Evolutionary conservation across 768 basidiomycete genomes (phyloP).

Genomic region (Lepiota venenata): DNA sequence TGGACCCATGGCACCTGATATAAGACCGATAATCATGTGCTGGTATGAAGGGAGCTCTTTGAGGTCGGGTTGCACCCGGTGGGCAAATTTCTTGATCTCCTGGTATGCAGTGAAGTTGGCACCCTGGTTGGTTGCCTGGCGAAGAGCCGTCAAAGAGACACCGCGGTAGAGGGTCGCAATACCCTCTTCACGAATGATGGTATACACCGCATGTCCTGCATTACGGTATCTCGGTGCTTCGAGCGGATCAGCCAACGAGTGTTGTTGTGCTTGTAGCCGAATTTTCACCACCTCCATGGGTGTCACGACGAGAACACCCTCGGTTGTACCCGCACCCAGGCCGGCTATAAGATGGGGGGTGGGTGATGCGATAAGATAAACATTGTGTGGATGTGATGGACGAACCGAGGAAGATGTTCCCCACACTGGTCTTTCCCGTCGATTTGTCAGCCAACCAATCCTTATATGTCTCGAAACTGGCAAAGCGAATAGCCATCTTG

Average conservation of each 20-base stretch:
- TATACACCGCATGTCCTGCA: conserved; percentile 94
- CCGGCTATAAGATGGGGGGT: conserved; percentile 56
- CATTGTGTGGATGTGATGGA: conserved; percentile 8
- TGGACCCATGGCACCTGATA: conserved; percentile 97
- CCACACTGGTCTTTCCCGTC: conserved; percentile 78
- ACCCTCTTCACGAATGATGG: conserved; percentile 93
- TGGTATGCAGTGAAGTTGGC: conserved; percentile 99
- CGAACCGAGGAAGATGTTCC: conserved; percentile 84
- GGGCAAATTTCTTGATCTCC: conserved; percentile 86
- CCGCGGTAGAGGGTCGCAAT: conserved; percentile 83
- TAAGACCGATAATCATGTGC: conserved; percentile 90
- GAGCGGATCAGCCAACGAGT: conserved; percentile 93
- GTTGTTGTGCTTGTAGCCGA: conserved; percentile 94
- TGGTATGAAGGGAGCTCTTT: conserved; percentile 89
- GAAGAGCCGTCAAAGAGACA: conserved; percentile 86
- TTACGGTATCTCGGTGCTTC: conserved; percentile 94
- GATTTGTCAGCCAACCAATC: conserved; percentile 67
- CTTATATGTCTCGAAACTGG: conserved; percentile 96
- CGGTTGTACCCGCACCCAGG: conserved; percentile 91
- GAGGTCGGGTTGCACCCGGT: conserved; percentile 74
- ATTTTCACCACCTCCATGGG: conserved; percentile 99
- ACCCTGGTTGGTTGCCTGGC: conserved; percentile 98
- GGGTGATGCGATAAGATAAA: neutral
- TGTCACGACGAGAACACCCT: conserved; percentile 91
- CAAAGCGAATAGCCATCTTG: conserved; percentile 99